These are phyloP conservation scores for Euphorbia corollata DNA, from an alignment of 441 rosid genomes.

Conservation along the genomic window DNA sequence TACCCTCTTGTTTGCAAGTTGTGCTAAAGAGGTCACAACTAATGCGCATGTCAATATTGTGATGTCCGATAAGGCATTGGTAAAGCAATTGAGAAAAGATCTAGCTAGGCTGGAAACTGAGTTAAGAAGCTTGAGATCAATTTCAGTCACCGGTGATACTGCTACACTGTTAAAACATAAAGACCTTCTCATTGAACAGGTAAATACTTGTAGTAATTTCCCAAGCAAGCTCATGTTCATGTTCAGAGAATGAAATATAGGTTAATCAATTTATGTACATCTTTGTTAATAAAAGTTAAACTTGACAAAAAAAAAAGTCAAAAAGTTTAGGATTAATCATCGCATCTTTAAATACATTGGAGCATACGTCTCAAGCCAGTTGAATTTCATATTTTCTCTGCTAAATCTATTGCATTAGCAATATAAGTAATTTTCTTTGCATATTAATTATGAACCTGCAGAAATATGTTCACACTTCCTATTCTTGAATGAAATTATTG, in stretches of 20 bases:
- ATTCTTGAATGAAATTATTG: slow-evolving; percentile 13
- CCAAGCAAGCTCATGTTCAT: too few relatives aligned
- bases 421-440: background rate
- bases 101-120: slow-evolving; percentile 76
- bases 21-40: slow-evolving; percentile 86
- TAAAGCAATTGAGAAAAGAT: slow-evolving; percentile 80
- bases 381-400: background rate
- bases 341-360: background rate
- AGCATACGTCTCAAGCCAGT: background rate
- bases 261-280: too few relatives aligned
- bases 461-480: slow-evolving; percentile 5
- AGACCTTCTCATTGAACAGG: slow-evolving; percentile 38
- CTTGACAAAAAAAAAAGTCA: background rate
- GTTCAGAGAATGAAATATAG: background rate
- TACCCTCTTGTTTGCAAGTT: slow-evolving; percentile 60
- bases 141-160: slow-evolving; percentile 31
- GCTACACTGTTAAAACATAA: slow-evolving; percentile 48
- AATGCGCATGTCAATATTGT: slow-evolving; percentile 81
- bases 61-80: slow-evolving; percentile 83
- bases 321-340: background rate
- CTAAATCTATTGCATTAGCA: background rate
- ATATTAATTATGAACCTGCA: background rate
- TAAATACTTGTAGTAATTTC: background rate
- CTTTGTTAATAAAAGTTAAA: too few relatives aligned
- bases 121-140: slow-evolving; percentile 41